A percentile compares a stretch with the other conserved stretches of the same genome.
phyloP scores from a whole-genome alignment of 768 basidiomycete species.

The Boletus edulis region DNA sequence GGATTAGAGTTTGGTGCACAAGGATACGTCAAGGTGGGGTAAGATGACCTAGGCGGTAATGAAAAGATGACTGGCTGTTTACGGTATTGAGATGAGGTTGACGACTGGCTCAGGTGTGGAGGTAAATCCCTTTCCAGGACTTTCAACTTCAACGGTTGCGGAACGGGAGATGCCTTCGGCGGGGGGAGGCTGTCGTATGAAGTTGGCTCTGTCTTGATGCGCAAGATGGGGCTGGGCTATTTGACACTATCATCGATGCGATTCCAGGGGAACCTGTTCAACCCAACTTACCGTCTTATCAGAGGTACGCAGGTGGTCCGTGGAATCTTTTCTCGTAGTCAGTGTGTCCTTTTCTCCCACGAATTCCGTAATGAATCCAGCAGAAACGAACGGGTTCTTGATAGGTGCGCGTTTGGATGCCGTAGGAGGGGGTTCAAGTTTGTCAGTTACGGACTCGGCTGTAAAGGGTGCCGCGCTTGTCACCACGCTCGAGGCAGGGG shows the following conservation, averaged over 20 bases:
- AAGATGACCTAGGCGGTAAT: constrained; percentile 19
- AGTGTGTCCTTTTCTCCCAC: constrained; percentile 28
- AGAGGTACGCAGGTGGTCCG: constrained; percentile 13
- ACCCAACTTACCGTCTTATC: constrained; percentile 14
- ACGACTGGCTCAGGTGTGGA: constrained; percentile 4
- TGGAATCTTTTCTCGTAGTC: constrained; percentile 19
- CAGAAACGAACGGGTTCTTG: constrained; percentile 49
- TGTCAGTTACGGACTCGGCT: constrained; percentile 10
- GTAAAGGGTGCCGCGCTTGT: constrained; percentile 8
- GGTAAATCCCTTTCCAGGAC: constrained; percentile 13
- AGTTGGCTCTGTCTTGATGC: constrained; percentile 22
- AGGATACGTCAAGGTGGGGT: constrained; percentile 8
- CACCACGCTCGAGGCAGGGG: constrained; percentile 16
- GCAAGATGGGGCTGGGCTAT: constrained; percentile 11
- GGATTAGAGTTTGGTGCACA: constrained; percentile 14
- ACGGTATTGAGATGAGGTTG: constrained; percentile 11
- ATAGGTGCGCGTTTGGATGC: constrained; percentile 19
- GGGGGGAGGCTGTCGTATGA: constrained; percentile 11
- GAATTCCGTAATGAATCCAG: constrained; percentile 49
- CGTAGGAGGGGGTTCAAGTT: neutral
- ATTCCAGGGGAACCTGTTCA: neutral
- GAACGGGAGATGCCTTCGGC: constrained; percentile 8
- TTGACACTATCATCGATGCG: neutral
- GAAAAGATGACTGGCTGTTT: constrained; percentile 9
- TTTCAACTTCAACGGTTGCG: constrained; percentile 7